Evolutionary conservation across 2,329 filamentous ascomycete species (phyloP).

Genomic region (Ilyonectria mors-panacis): DNA sequence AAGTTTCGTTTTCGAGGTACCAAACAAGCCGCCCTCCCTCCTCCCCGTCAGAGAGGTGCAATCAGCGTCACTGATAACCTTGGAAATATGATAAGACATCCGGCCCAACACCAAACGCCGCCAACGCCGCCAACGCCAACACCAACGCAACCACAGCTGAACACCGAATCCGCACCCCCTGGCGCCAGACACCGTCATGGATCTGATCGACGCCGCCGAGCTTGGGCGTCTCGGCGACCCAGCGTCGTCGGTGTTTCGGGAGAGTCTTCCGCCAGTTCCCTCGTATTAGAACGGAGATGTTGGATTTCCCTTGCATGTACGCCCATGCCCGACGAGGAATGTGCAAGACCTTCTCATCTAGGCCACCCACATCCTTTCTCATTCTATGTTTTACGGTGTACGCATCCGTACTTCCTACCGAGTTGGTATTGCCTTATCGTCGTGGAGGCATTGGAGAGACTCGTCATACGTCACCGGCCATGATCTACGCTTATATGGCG

Average conservation of each 20-base stretch:
- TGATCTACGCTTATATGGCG: neutral
- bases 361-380: no score
- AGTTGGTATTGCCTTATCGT: neutral
- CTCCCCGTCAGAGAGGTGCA: slow-evolving; percentile 18
- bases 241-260: slow-evolving; percentile 12
- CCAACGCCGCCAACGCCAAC: slow-evolving; percentile 9
- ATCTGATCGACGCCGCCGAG: slow-evolving; percentile 4
- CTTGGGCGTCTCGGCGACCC: slow-evolving; percentile 12
- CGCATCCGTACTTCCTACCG: neutral
- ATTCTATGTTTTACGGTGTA: neutral
- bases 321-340: neutral
- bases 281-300: neutral
- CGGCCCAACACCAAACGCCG: slow-evolving; percentile 15
- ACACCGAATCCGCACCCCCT: neutral
- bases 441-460: neutral
- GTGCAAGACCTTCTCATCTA: no score
- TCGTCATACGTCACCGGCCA: neutral
- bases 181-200: slow-evolving; percentile 5
- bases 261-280: slow-evolving; percentile 11
- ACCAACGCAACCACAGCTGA: slow-evolving; percentile 8
- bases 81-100: slow-evolving; percentile 29
- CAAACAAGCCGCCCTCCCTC: slow-evolving; percentile 21
- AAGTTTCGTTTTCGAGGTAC: slow-evolving; percentile 20
- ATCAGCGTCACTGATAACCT: slow-evolving; percentile 33
- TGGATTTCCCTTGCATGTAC: neutral